A percentile compares a stretch with the other conserved stretches of the same genome.
These are phyloP conservation scores for Aspergillus tanneri DNA, from an alignment of 2,329 filamentous ascomycete species.

Conservation along the genomic window DNA sequence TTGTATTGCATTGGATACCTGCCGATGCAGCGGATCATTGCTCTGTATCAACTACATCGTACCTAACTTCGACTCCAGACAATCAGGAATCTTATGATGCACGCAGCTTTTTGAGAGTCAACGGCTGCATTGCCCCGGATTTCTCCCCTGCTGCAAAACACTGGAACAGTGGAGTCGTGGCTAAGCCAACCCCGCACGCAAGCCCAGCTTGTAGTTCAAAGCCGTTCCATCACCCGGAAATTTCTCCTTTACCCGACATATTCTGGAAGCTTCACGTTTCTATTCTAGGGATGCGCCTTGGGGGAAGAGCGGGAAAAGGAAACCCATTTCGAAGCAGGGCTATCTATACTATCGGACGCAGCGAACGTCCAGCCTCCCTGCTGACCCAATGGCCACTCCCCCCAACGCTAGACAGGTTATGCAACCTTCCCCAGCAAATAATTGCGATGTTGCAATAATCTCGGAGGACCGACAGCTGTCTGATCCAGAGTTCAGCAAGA, in stretches of 20 bases:
- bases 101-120: no score
- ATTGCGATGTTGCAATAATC: background rate
- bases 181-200: constrained; percentile 7
- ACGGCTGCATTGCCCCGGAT: constrained; percentile 5
- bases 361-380: background rate
- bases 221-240: constrained; percentile 14
- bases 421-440: constrained; percentile 7
- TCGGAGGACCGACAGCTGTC: constrained; percentile 6
- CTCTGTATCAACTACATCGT: no score
- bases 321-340: background rate
- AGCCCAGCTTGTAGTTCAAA: constrained; percentile 1
- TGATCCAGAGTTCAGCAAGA: background rate
- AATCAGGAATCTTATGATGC: no score
- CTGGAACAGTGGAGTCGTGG: background rate
- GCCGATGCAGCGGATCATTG: no score
- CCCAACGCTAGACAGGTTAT: constrained; percentile 3
- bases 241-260: constrained; percentile 9
- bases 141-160: no score
- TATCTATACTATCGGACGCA: background rate
- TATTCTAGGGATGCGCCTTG: no score
- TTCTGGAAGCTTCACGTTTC: no score
- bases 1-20: no score
- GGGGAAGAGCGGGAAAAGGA: constrained; percentile 1
- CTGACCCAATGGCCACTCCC: constrained; percentile 9
- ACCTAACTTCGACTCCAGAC: no score